Conservation (phyloP, 768 basidiomycete genomes). For the Chiua virens region DNA sequence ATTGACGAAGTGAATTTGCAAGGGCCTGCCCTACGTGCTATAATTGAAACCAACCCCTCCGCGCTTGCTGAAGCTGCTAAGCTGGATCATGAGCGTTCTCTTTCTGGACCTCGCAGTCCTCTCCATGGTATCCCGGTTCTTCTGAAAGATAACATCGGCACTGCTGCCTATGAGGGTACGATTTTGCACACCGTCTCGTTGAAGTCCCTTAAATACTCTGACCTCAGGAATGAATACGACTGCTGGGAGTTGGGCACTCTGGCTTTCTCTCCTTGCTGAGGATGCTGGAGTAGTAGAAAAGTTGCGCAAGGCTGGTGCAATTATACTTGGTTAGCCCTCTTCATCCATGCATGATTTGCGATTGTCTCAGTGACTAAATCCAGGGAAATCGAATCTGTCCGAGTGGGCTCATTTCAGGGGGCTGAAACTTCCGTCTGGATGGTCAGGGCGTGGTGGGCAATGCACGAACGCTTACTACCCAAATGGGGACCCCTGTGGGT, state of each 20-base stretch:
- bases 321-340: slow-evolving; percentile 30
- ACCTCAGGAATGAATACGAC: slow-evolving; percentile 41
- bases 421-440: slow-evolving; percentile 45
- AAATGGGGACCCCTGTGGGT: slow-evolving; percentile 54
- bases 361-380: not conserved
- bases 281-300: slow-evolving; percentile 36
- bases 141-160: slow-evolving; percentile 36
- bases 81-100: slow-evolving; percentile 34
- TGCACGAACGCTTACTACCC: slow-evolving; percentile 50
- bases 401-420: slow-evolving; percentile 54
- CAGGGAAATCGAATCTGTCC: slow-evolving; percentile 57
- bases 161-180: slow-evolving; percentile 29
- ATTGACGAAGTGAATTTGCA: slow-evolving; percentile 46
- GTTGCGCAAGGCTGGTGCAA: slow-evolving; percentile 34
- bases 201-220: not conserved
- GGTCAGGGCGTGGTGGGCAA: slow-evolving; percentile 59
- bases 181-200: slow-evolving; percentile 37
- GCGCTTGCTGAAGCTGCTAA: slow-evolving; percentile 35
- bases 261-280: slow-evolving; percentile 32
- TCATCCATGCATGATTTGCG: not conserved
- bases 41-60: slow-evolving; percentile 41
- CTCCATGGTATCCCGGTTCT: slow-evolving; percentile 42
- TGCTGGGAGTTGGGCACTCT: slow-evolving; percentile 38
- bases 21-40: slow-evolving; percentile 38
- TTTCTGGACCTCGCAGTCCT: slow-evolving; percentile 26